A percentile compares a stretch with the other conserved stretches of the same genome.
Conservation (phyloP, 345 rosid genomes). For the Eucalyptus cladocalyx region DNA sequence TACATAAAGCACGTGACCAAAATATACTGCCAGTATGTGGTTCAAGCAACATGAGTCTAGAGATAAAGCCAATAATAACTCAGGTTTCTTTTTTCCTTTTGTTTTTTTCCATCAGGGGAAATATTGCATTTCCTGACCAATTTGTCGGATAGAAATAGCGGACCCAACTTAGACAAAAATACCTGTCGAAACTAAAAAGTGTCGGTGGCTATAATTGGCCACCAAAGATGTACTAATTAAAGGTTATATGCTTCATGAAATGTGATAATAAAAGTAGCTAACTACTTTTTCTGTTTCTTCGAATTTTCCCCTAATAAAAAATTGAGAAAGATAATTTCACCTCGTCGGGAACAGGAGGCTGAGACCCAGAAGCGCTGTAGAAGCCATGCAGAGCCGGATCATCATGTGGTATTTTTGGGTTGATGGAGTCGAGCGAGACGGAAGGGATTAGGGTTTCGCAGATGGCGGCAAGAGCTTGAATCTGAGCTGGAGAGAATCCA, state of each 20-base stretch:
- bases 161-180: neutral
- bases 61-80: neutral
- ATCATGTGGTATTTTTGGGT: constrained; percentile 1
- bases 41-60: neutral
- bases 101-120: neutral
- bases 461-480: constrained; percentile 44
- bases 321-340: constrained; percentile 1
- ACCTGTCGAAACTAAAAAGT: neutral
- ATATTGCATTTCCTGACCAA: neutral
- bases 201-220: neutral
- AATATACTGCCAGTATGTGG: neutral
- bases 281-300: neutral
- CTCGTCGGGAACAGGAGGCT: constrained; percentile 54
- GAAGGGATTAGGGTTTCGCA: constrained; percentile 63
- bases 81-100: neutral
- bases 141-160: neutral
- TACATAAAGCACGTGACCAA: neutral
- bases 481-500: constrained; percentile 61
- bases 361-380: constrained; percentile 40
- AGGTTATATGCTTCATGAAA: neutral
- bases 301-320: neutral
- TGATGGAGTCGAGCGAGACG: constrained; percentile 1
- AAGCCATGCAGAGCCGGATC: constrained; percentile 25
- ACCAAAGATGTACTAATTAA: neutral
- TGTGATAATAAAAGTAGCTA: neutral